Conservation (phyloP, 345 rosid species). For the Euphorbia lathyris region DNA sequence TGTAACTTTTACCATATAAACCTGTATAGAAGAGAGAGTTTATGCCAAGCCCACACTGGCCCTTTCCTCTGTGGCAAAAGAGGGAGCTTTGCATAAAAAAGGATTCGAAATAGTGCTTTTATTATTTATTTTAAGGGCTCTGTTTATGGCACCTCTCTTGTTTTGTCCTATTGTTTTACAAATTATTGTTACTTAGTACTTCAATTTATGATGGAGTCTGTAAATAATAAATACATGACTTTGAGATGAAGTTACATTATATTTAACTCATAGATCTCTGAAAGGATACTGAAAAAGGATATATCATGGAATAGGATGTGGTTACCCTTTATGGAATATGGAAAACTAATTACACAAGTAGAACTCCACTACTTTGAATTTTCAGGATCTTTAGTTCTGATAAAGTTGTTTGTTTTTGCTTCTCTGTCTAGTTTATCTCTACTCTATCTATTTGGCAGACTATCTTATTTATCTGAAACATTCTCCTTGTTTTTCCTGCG, state of each 20-base stretch:
- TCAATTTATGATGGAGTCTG: not conserved
- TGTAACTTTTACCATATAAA: not conserved
- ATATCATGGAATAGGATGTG: not conserved
- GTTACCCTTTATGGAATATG: not conserved
- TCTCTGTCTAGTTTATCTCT: not conserved
- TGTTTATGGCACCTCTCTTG: too few relatives aligned
- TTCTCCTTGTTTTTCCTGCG: not conserved
- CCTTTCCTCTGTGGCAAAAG: not conserved
- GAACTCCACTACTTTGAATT: not conserved
- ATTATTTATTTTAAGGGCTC: not conserved
- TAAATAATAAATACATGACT: too few relatives aligned
- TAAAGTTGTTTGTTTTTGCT: not conserved
- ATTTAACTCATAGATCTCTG: not conserved
- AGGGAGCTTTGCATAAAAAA: not conserved
- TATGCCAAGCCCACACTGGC: not conserved
- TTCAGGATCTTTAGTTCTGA: not conserved
- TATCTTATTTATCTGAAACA: not conserved
- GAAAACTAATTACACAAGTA: not conserved
- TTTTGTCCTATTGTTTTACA: not conserved
- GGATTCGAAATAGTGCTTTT: not conserved
- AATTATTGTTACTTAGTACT: not conserved
- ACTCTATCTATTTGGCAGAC: not conserved
- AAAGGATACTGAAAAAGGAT: not conserved
- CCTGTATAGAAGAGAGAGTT: not conserved
- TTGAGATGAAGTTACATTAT: not conserved